Percentiles rank a stretch among this genome's conserved stretches.
Evolutionary conservation across 2,329 filamentous ascomycete species (phyloP).

Genomic region (Sarocladium strictum): DNA sequence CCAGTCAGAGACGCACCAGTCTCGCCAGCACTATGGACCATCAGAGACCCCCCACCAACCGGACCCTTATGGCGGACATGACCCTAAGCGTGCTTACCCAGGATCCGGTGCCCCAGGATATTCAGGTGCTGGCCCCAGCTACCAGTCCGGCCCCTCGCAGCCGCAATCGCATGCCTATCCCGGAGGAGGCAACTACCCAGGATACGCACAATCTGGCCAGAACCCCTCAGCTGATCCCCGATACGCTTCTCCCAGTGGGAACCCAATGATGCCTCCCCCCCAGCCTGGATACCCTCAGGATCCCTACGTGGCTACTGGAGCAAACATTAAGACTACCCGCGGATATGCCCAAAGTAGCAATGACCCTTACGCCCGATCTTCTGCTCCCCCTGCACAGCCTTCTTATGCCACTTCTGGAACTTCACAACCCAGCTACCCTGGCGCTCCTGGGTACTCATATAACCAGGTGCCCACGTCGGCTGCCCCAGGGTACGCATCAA

Average conservation of each 20-base stretch:
- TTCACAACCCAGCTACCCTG: constrained; percentile 25
- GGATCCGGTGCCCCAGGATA: constrained; percentile 44
- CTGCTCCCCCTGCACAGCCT: constrained; percentile 24
- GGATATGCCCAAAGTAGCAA: constrained; percentile 24
- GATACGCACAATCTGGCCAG: constrained; percentile 17
- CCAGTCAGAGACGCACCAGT: constrained; percentile 45
- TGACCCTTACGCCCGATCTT: constrained; percentile 24
- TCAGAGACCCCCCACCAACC: constrained; percentile 30
- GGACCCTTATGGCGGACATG: constrained; percentile 34
- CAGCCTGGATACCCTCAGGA: constrained; percentile 19
- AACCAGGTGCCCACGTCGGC: constrained; percentile 28
- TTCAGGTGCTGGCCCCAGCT: constrained; percentile 36
- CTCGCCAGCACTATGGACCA: constrained; percentile 43
- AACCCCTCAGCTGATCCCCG: background rate
- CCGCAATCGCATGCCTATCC: constrained; percentile 19
- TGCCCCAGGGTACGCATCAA: constrained; percentile 26
- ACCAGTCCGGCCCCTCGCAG: constrained; percentile 17
- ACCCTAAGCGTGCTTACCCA: constrained; percentile 36
- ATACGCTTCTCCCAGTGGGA: constrained; percentile 9
- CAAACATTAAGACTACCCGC: constrained; percentile 23
- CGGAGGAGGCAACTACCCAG: constrained; percentile 22
- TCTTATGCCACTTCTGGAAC: constrained; percentile 26
- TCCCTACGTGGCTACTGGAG: constrained; percentile 29
- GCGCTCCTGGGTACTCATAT: constrained; percentile 21
- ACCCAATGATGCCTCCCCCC: constrained; percentile 18